These are phyloP conservation scores for Sparassis latifolia DNA, from an alignment of 1,284 basidiomycete genomes.

Conservation along the genomic window DNA sequence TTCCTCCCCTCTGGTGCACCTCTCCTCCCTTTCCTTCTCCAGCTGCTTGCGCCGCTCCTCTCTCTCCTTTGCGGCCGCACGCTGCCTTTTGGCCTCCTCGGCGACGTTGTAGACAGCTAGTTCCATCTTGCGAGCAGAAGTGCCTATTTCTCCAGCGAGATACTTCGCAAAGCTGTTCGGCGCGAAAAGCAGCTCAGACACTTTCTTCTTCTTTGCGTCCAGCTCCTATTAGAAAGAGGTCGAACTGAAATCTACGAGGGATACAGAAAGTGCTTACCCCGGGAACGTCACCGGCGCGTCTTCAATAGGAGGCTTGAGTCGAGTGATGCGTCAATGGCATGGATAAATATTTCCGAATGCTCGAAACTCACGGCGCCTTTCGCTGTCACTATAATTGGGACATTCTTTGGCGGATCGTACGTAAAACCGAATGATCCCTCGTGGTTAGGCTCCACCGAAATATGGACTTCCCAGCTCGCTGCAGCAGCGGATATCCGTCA, in stretches of 20 bases:
- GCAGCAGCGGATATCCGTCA: not conserved
- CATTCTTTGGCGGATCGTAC: slow-evolving; percentile 6
- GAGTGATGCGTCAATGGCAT: not conserved
- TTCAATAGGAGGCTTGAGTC: slow-evolving; percentile 7
- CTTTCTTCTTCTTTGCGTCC: slow-evolving; percentile 8
- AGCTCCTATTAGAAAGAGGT: slow-evolving; percentile 3
- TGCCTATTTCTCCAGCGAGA: slow-evolving; percentile 11
- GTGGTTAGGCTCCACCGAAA: slow-evolving; percentile 14
- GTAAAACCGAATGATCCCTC: slow-evolving; percentile 9
- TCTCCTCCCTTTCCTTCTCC: not conserved
- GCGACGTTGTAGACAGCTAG: slow-evolving; percentile 8
- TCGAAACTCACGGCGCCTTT: slow-evolving; percentile 17
- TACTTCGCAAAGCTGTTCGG: slow-evolving; percentile 8
- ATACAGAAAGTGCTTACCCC: not conserved
- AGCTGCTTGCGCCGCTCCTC: not conserved
- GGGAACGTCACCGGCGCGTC: slow-evolving; percentile 1
- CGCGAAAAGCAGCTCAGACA: slow-evolving; percentile 5
- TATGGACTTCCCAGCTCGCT: slow-evolving; percentile 20
- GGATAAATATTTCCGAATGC: not conserved
- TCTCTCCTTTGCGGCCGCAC: not conserved
- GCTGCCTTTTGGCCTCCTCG: not conserved
- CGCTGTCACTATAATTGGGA: slow-evolving; percentile 10
- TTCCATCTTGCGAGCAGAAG: slow-evolving; percentile 10
- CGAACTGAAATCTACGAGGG: not conserved
- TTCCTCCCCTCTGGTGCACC: not conserved